Base-by-base conservation (phyloP, 1,284 basidiomycete genomes). In the Ustilago curta region DNA sequence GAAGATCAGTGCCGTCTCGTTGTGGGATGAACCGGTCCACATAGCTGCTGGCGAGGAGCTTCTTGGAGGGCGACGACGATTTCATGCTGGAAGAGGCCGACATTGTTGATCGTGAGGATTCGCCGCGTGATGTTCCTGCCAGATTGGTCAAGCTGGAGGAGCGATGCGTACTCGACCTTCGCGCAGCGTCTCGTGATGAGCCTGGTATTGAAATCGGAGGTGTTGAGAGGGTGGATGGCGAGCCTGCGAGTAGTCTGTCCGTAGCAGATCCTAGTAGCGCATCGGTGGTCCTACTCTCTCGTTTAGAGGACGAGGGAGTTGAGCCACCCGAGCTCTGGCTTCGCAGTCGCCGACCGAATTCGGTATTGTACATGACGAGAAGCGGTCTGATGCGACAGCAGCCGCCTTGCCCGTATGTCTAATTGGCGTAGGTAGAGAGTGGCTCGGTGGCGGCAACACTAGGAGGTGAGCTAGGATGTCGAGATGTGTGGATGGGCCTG, bases 11-110 rank as follows among this genome's bases (percentile, higher is more conserved):
- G 0, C 86, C 87, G 29, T 88, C 87, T 43, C 88, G 80, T 44
- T 83, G 87, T 8, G 88, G 88, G 52, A 89, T 89, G 80, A 88
- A 89, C 23, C 69, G 27, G 40, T 71, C 70, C 19, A 66, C 74
- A 21, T 69, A 69, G 65, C 60, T 69, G 45, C 53, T 39, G 4
- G 64, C 53, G 21, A 68, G 65, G 25, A 56, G 66, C 56, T 66
- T 72, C 31, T 70, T 71, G 32, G 59, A 62, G 2, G 68, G 64
- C 5, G 68, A 67, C 4, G 49, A 57, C 14, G 58, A 49, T 40
- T 70, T 70, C 57, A 51, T 63, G 59, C 73, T 57, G 19, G 60
- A 59, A 9, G 63, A 65, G 19, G 60, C 48, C 23, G 69, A 61
- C 50, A 64, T 32, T 19, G 44, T 25, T 18, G 64, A 67, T 1